These are phyloP conservation scores for Hyaloscypha hepaticicola DNA, from an alignment of 495 filamentous ascomycete species.

Conservation along the genomic window DNA sequence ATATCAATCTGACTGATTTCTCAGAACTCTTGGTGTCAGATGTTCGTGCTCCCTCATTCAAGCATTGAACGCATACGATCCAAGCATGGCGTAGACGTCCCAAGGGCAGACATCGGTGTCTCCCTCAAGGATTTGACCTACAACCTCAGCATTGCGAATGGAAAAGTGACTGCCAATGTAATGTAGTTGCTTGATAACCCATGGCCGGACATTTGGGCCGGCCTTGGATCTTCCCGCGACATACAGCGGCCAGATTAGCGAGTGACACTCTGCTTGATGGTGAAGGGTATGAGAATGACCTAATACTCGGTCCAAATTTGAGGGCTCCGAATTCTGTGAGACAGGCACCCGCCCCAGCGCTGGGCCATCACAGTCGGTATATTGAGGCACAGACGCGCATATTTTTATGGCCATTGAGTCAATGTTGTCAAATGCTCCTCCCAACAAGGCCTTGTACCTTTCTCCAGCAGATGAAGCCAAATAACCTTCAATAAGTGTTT, in stretches of 20 bases:
- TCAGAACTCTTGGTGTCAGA: neutral
- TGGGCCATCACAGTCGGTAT: conserved; percentile 20
- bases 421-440: conserved; percentile 14
- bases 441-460: neutral
- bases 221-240: conserved; percentile 28
- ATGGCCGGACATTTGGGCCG: conserved; percentile 23
- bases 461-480: neutral
- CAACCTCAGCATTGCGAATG: conserved; percentile 32
- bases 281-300: conserved; percentile 10
- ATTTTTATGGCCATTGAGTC: conserved; percentile 31
- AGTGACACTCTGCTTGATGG: conserved; percentile 30
- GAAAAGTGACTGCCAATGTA: conserved; percentile 32
- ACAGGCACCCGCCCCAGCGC: conserved; percentile 12
- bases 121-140: conserved; percentile 30
- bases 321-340: conserved; percentile 2
- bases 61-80: conserved; percentile 37
- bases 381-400: conserved; percentile 35
- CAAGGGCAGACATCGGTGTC: conserved; percentile 24
- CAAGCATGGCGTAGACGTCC: conserved; percentile 38
- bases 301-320: neutral
- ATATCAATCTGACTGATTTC: too few relatives aligned
- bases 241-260: conserved; percentile 36
- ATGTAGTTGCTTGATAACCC: conserved; percentile 32
- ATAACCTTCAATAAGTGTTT: conserved; percentile 11
- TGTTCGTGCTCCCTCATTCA: neutral